phyloP scores from a whole-genome alignment of 345 rosid species.

The Trapa bicornis region DNA sequence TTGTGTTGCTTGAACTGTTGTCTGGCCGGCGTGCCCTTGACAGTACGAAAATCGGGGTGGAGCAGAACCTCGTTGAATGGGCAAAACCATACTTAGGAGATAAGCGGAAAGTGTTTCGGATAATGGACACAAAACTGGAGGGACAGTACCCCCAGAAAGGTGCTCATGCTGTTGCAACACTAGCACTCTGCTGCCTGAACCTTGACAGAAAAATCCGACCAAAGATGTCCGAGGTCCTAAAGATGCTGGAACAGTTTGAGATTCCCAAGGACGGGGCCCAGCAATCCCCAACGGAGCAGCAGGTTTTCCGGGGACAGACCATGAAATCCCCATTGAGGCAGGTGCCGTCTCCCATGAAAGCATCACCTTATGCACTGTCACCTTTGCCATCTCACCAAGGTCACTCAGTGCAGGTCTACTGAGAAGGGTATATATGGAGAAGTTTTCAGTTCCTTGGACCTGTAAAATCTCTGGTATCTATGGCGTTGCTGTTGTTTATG shows the following conservation, averaged over 20 bases:
- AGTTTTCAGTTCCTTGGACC: background rate
- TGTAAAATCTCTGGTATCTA: background rate
- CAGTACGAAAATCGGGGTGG: slow-evolving; percentile 63
- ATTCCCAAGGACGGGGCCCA: slow-evolving; percentile 23
- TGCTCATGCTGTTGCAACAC: slow-evolving; percentile 61
- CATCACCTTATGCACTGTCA: slow-evolving; percentile 38
- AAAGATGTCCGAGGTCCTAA: slow-evolving; percentile 75
- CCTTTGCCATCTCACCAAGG: slow-evolving; percentile 42
- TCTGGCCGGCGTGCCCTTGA: slow-evolving; percentile 91
- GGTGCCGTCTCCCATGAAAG: slow-evolving; percentile 38
- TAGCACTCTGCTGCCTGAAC: slow-evolving; percentile 62
- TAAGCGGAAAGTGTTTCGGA: slow-evolving; percentile 68
- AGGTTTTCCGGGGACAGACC: slow-evolving; percentile 19
- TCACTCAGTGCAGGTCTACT: slow-evolving; percentile 44
- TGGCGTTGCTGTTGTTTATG: background rate
- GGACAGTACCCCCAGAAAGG: slow-evolving; percentile 94
- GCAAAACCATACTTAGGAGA: slow-evolving; percentile 83
- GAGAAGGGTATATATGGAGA: slow-evolving; percentile 10
- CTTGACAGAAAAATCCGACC: slow-evolving; percentile 67
- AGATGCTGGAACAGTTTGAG: slow-evolving; percentile 50
- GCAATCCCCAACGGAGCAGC: slow-evolving; percentile 21
- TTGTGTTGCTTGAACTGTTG: slow-evolving; percentile 76
- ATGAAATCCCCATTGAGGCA: slow-evolving; percentile 48
- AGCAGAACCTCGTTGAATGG: slow-evolving; percentile 92
- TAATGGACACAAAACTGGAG: slow-evolving; percentile 92